Conservation (phyloP, 2,329 filamentous ascomycete genomes). For the Penicillium sp. region DNA sequence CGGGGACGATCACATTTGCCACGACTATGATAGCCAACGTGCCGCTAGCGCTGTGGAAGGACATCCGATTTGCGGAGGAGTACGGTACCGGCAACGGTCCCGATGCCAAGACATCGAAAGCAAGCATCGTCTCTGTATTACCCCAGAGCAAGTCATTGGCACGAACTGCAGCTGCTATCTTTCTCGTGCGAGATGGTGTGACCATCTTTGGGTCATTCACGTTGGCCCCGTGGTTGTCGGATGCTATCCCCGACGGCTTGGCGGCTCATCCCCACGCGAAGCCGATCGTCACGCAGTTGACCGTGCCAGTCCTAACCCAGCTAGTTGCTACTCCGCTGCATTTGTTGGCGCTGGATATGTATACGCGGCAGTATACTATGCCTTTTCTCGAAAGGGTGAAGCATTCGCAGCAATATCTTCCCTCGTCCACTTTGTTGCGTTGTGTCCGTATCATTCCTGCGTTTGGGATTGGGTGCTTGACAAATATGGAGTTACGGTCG, state of each 20-base stretch:
- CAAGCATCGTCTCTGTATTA: background rate
- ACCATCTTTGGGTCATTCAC: slow-evolving; percentile 65
- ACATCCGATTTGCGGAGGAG: slow-evolving; percentile 61
- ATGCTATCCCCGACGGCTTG: slow-evolving; percentile 23
- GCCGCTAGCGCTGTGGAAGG: slow-evolving; percentile 31
- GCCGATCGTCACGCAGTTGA: slow-evolving; percentile 60
- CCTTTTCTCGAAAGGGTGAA: slow-evolving; percentile 56
- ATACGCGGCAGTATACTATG: slow-evolving; percentile 53
- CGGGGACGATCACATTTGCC: slow-evolving; percentile 62
- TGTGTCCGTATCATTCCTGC: slow-evolving; percentile 81
- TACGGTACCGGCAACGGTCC: slow-evolving; percentile 53
- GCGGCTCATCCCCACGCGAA: slow-evolving; percentile 22
- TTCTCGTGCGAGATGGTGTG: slow-evolving; percentile 74
- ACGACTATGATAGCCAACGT: slow-evolving; percentile 43
- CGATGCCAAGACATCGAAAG: slow-evolving; percentile 62
- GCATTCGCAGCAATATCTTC: slow-evolving; percentile 67
- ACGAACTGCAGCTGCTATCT: slow-evolving; percentile 51
- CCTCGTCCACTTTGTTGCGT: slow-evolving; percentile 64
- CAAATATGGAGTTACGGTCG: slow-evolving; percentile 57
- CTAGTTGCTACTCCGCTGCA: slow-evolving; percentile 77
- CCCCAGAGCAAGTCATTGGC: slow-evolving; percentile 14
- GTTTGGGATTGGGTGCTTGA: slow-evolving; percentile 80
- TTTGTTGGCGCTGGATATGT: slow-evolving; percentile 78
- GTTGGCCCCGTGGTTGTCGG: slow-evolving; percentile 23
- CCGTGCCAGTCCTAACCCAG: slow-evolving; percentile 74